Conservation (phyloP, 352 stramenopile species). For the Pythium folliculosum region DNA sequence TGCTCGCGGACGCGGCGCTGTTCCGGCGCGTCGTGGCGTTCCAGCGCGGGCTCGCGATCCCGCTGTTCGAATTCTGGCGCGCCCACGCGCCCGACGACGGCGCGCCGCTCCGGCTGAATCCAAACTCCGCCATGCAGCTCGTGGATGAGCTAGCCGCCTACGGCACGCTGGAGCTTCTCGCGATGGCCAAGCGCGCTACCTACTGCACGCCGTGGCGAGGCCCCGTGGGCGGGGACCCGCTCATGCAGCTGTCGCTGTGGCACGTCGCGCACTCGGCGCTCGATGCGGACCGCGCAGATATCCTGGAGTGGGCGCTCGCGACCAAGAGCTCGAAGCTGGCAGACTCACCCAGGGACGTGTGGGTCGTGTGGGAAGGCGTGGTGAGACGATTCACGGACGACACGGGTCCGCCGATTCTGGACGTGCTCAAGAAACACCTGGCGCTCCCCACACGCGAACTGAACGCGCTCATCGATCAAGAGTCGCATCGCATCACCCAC, state of each 20-base stretch:
- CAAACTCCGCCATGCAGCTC: no score
- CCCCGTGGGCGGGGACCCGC: no score
- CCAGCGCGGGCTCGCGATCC: neutral
- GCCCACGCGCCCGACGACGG: neutral
- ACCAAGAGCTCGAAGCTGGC: neutral
- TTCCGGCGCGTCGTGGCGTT: neutral
- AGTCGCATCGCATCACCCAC: neutral
- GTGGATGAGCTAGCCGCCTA: neutral
- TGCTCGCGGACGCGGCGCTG: neutral
- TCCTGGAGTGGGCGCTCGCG: conserved; percentile 1
- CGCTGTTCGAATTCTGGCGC: conserved; percentile 4
- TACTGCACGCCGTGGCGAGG: neutral
- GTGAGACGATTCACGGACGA: no score
- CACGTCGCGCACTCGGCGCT: neutral
- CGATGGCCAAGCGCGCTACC: neutral
- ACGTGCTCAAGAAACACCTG: neutral
- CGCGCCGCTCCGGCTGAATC: neutral
- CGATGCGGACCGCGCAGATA: neutral
- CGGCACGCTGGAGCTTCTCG: neutral
- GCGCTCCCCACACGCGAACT: neutral
- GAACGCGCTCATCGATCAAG: neutral
- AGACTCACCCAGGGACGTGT: neutral
- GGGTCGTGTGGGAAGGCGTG: neutral
- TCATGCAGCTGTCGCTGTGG: neutral
- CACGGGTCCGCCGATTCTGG: neutral